phyloP scores from a whole-genome alignment of 805 yeast species.

The Schizosaccharomyces lindneri region DNA sequence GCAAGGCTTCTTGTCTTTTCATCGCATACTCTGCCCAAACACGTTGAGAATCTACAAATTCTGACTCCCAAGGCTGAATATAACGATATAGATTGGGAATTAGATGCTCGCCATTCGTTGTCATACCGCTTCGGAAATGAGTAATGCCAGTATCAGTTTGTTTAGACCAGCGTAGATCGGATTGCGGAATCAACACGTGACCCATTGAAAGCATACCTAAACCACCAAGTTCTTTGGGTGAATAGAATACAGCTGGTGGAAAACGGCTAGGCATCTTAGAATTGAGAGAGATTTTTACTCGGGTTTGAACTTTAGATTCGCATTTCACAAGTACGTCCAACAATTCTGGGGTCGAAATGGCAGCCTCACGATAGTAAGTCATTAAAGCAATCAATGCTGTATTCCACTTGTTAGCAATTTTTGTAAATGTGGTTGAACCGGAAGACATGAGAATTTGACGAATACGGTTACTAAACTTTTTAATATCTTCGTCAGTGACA shows the following conservation, averaged over 20 bases:
- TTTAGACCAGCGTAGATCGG: slow-evolving; percentile 72
- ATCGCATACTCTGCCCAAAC: slow-evolving; percentile 96
- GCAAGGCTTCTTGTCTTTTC: slow-evolving; percentile 64
- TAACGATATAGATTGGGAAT: slow-evolving; percentile 89
- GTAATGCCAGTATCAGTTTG: slow-evolving; percentile 89
- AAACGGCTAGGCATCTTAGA: slow-evolving; percentile 96
- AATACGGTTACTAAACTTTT: slow-evolving; percentile 55
- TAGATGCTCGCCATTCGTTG: slow-evolving; percentile 41
- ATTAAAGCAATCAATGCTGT: slow-evolving; percentile 68
- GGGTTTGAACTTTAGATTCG: slow-evolving; percentile 79
- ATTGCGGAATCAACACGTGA: slow-evolving; percentile 79
- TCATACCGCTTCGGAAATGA: slow-evolving; percentile 85
- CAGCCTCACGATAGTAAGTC: slow-evolving; percentile 83
- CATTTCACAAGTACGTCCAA: slow-evolving; percentile 66
- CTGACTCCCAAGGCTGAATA: slow-evolving; percentile 90
- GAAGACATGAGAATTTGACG: slow-evolving; percentile 83
- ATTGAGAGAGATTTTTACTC: slow-evolving; percentile 82
- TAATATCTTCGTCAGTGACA: slow-evolving; percentile 61
- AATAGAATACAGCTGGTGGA: slow-evolving; percentile 95
- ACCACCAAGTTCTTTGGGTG: slow-evolving; percentile 94
- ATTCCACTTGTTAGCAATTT: slow-evolving; percentile 88
- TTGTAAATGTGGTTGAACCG: slow-evolving; percentile 85
- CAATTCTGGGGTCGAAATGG: slow-evolving; percentile 51
- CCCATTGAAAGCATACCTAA: slow-evolving; percentile 94
- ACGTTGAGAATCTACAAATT: slow-evolving; percentile 73